Evolutionary conservation across 345 rosid genomes (phyloP), one percentile per base, ranked within the genome.

Genomic region (Citrus cavaleriei): DNA sequence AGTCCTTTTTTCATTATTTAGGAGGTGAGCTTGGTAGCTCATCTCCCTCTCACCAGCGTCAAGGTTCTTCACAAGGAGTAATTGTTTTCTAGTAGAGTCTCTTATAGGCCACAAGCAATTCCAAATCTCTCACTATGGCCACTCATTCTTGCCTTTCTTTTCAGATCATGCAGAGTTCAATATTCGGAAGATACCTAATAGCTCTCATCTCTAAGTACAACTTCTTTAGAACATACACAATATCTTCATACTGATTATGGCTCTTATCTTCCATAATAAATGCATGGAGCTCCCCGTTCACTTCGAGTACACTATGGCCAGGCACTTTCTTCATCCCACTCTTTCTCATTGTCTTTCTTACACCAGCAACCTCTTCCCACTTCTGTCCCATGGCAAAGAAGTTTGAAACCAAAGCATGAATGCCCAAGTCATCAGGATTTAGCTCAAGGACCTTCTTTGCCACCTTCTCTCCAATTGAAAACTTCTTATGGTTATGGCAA

Each of bases 261-360:
- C 87, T 88, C 73, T 87, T 83, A 87, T 91, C 93, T 87, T 87
- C 93, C 90, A 79, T 90, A 22, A 88, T 77, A 85, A 90, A 93
- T 68, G 86, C 88, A 76, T 80, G 82, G 72, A 81, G 88, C 79
- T 87, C 66, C 21, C 93, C 97, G 37, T 90, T 85, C 55, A 88
- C 88, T 78, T 91, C 91, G 35, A 87, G 87, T 18, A 83, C 87
- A 80, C 96, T 90, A 68, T 49, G 82, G 27, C 97, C 97, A 7
- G 97, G 93, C 30, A 85, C 85, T 80, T 93, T 95, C 89, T 86
- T 88, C 84, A 70, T 79, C 16, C 79, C 83, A 13, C 82, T 79
- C 34, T 58, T 84, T 83, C 87, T 95, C 93, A 91, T 94, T 21
- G 73, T 68, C 86, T 86, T 90, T 83, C 92, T 86, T 76, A 91